Conservation (phyloP, 2,329 filamentous ascomycete species). For the Aspergillus chevalieri region DNA sequence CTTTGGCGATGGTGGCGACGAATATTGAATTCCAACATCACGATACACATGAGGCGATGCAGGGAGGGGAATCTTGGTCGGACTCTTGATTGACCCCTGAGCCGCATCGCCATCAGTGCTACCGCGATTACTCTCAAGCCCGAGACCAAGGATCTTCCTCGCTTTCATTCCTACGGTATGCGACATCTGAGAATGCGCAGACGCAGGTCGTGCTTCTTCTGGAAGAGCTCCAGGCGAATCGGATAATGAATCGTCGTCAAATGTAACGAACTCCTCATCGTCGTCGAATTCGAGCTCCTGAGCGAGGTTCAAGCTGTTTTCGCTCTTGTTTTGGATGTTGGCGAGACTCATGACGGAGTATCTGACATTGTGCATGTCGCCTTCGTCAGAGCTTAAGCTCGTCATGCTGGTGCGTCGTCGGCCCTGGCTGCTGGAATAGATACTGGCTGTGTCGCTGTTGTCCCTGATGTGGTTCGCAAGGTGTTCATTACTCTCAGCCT, state of each 20-base stretch:
- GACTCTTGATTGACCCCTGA: conserved; percentile 27
- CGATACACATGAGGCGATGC: conserved; percentile 51
- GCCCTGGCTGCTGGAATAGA: conserved; percentile 61
- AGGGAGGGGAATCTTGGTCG: neutral
- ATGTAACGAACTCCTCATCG: conserved; percentile 58
- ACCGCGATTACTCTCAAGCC: conserved; percentile 22
- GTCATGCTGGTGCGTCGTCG: conserved; percentile 55
- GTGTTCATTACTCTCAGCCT: conserved; percentile 57
- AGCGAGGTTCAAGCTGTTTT: conserved; percentile 67
- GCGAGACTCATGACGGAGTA: conserved; percentile 63
- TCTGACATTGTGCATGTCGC: conserved; percentile 54
- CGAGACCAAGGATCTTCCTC: conserved; percentile 41
- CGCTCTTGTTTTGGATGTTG: conserved; percentile 51
- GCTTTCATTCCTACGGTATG: conserved; percentile 35
- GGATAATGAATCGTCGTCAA: conserved; percentile 66
- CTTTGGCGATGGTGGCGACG: conserved; percentile 68
- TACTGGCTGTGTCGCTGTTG: conserved; percentile 63
- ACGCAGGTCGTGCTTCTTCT: conserved; percentile 36
- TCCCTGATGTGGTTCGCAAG: conserved; percentile 39
- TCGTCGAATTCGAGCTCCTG: conserved; percentile 86
- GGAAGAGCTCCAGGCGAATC: conserved; percentile 40
- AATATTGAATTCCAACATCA: conserved; percentile 75
- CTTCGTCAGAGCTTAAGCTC: conserved; percentile 46
- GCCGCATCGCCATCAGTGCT: conserved; percentile 20
- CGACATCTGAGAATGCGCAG: conserved; percentile 34